A percentile compares a stretch with the other conserved stretches of the same genome.
phyloP scores from a whole-genome alignment of 805 yeast genomes.

The Soucietia sequanensis region DNA sequence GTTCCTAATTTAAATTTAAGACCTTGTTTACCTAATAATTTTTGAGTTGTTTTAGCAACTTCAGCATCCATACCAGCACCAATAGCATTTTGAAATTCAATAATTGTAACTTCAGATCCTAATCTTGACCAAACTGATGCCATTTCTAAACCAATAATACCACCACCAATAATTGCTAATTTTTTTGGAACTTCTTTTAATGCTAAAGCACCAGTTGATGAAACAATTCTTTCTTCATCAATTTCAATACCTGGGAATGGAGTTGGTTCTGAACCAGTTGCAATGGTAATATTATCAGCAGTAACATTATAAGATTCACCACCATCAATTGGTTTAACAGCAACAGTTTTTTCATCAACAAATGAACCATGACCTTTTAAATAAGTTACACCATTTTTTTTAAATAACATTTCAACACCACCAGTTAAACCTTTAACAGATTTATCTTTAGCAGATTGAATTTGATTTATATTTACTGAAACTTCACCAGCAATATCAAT shows the following conservation, averaged over 20 bases:
- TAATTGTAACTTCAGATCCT: constrained; percentile 92
- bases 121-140: constrained; percentile 96
- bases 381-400: constrained; percentile 92
- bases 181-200: constrained; percentile 90
- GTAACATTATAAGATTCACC: constrained; percentile 63
- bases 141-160: constrained; percentile 99
- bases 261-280: constrained; percentile 98
- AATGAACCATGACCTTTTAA: constrained; percentile 92
- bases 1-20: constrained; percentile 89
- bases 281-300: constrained; percentile 85
- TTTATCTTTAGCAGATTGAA: constrained; percentile 90
- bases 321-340: constrained; percentile 86
- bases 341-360: constrained; percentile 71
- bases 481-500: constrained; percentile 79
- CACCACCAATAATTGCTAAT: constrained; percentile 95
- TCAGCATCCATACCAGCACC: constrained; percentile 99
- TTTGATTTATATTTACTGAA: constrained; percentile 66
- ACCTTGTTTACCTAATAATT: constrained; percentile 91
- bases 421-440: constrained; percentile 87
- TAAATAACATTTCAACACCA: constrained; percentile 92
- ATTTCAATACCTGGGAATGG: constrained; percentile 98
- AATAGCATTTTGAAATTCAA: constrained; percentile 85
- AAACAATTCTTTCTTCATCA: constrained; percentile 95
- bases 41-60: constrained; percentile 87
- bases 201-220: constrained; percentile 89